phyloP scores from a whole-genome alignment of 1,284 basidiomycete genomes.

The Melanopsichium pennsylvanicum region DNA sequence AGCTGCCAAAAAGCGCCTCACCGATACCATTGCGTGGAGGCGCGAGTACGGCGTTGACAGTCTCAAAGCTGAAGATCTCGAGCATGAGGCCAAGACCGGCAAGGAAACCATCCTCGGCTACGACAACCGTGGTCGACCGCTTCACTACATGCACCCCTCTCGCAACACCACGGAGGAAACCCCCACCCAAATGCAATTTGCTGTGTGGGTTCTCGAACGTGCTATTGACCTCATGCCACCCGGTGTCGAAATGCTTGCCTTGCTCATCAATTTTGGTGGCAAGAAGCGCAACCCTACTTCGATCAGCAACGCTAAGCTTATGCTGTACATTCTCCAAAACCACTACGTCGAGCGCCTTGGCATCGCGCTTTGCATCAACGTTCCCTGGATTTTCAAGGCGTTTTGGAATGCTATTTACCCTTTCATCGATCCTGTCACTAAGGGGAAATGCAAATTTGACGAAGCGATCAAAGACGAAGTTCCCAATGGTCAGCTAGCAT shows the following conservation, averaged over 20 bases:
- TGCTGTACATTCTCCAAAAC: conserved; percentile 65
- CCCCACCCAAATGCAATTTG: conserved; percentile 66
- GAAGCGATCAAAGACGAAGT: conserved; percentile 59
- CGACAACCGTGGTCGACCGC: conserved; percentile 65
- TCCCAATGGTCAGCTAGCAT: conserved; percentile 47
- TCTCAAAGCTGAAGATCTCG: conserved; percentile 58
- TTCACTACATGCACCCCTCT: conserved; percentile 67
- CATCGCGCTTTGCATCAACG: conserved; percentile 66
- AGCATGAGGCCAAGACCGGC: conserved; percentile 65
- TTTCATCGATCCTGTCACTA: conserved; percentile 67
- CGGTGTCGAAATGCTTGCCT: conserved; percentile 63
- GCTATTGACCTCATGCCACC: conserved; percentile 66
- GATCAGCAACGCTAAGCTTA: conserved; percentile 59
- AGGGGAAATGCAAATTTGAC: conserved; percentile 63
- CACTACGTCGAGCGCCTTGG: conserved; percentile 66
- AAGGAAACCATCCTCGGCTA: conserved; percentile 67
- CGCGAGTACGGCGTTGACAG: conserved; percentile 66
- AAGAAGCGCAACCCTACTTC: conserved; percentile 57
- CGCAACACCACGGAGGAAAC: conserved; percentile 62
- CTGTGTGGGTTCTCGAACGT: conserved; percentile 67
- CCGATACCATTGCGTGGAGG: conserved; percentile 66
- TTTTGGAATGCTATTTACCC: conserved; percentile 64
- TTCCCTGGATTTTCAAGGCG: conserved; percentile 53
- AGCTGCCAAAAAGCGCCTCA: conserved; percentile 62
- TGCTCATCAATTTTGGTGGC: conserved; percentile 59